Evolutionary conservation across 2,329 filamentous ascomycete species (phyloP).

Genomic region (Botryosphaeria dothidea): DNA sequence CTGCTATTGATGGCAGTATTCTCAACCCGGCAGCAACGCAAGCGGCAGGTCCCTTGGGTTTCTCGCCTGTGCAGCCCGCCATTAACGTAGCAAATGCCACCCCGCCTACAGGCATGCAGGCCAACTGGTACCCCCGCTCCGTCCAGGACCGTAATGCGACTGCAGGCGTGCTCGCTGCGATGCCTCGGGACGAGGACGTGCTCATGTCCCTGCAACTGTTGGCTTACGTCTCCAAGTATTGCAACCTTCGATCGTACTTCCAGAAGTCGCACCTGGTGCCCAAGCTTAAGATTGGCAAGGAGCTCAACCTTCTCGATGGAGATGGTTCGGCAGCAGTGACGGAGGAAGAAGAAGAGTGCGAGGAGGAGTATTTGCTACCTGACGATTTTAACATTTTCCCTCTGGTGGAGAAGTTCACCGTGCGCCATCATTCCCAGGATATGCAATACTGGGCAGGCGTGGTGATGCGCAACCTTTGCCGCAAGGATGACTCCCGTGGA

Average conservation of each 20-base stretch:
- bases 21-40: constrained; percentile 70
- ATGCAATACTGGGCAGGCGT: constrained; percentile 99
- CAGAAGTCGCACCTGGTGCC: constrained; percentile 93
- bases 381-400: constrained; percentile 99
- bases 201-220: constrained; percentile 96
- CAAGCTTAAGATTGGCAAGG: constrained; percentile 78
- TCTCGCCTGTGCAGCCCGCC: constrained; percentile 71
- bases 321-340: constrained; percentile 48
- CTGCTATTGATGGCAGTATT: constrained; percentile 80
- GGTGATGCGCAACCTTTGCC: constrained; percentile 97
- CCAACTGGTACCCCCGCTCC: constrained; percentile 74
- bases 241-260: constrained; percentile 92
- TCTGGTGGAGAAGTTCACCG: constrained; percentile 96
- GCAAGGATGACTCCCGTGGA: constrained; percentile 92
- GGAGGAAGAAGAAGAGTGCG: constrained; percentile 63
- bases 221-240: constrained; percentile 98
- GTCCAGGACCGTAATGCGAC: constrained; percentile 74
- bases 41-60: constrained; percentile 66
- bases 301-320: constrained; percentile 77
- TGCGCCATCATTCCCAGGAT: constrained; percentile 89
- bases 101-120: constrained; percentile 68
- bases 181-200: constrained; percentile 96
- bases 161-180: constrained; percentile 75
- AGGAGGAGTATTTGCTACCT: constrained; percentile 85
- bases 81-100: constrained; percentile 69